These are phyloP conservation scores for Pistacia vera DNA, from an alignment of 345 rosid genomes.

Conservation along the genomic window DNA sequence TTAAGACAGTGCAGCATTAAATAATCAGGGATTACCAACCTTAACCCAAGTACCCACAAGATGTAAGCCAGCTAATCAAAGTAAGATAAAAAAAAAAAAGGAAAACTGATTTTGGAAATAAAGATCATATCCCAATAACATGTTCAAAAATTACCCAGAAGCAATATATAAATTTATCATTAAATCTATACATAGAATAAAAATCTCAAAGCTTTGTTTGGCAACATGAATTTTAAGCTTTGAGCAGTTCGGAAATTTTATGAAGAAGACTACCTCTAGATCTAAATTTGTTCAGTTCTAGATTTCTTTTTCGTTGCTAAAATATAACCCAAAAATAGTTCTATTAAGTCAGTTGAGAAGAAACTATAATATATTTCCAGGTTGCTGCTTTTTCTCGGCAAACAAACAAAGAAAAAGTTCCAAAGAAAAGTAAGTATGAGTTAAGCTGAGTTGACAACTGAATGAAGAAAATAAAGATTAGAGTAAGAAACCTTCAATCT, in stretches of 20 bases:
- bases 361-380: neutral
- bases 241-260: neutral
- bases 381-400: neutral
- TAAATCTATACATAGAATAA: neutral
- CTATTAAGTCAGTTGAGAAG: neutral
- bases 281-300: neutral
- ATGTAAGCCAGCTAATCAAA: neutral
- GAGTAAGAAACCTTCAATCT: conserved; percentile 58
- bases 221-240: neutral
- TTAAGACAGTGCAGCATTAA: neutral
- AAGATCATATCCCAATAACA: neutral
- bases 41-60: neutral
- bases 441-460: neutral
- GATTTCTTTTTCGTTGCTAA: neutral
- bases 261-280: neutral
- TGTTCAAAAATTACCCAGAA: neutral
- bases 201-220: neutral
- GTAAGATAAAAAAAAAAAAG: neutral
- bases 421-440: neutral
- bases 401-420: neutral
- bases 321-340: neutral
- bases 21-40: neutral
- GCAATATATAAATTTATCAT: neutral
- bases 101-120: neutral
- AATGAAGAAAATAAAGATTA: neutral